phyloP scores from a whole-genome alignment of 225 moss, liverwort and hornwort genomes.

The Polytrichum formosum region DNA sequence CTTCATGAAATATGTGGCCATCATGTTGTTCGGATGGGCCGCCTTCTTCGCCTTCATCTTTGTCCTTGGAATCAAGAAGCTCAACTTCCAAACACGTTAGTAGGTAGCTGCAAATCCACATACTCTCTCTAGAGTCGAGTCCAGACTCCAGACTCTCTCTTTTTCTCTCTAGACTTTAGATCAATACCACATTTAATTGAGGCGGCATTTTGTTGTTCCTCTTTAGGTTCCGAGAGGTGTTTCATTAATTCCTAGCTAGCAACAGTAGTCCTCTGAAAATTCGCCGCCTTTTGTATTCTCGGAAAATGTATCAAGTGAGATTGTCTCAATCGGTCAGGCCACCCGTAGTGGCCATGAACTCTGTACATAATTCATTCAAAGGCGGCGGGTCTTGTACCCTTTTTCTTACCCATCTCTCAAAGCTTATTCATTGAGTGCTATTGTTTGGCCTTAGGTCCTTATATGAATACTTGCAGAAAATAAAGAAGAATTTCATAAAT shows the following conservation, averaged over 20 bases:
- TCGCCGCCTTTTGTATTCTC: not conserved
- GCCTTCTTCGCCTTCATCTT: slow-evolving; percentile 33
- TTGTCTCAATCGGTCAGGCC: too few species aligned
- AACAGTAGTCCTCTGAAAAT: not conserved
- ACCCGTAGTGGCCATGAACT: too few species aligned
- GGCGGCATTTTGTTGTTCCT: not conserved
- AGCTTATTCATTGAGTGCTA: too few species aligned
- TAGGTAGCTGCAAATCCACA: too few species aligned
- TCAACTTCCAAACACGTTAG: slow-evolving; percentile 46
- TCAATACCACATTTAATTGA: not conserved
- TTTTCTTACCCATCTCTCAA: not conserved
- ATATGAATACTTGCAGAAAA: too few species aligned
- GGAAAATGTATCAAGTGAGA: not conserved
- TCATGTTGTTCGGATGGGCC: slow-evolving; percentile 32
- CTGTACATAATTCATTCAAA: slow-evolving; percentile 3
- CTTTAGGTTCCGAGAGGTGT: not conserved
- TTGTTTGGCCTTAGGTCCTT: too few species aligned
- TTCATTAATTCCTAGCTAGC: not conserved
- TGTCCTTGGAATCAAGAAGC: slow-evolving; percentile 41
- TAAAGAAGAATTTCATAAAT: too few species aligned
- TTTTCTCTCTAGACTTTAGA: not conserved
- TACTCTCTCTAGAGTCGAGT: not conserved
- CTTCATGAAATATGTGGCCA: slow-evolving; percentile 36
- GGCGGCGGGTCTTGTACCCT: not conserved
- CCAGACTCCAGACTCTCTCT: not conserved